Evolutionary conservation across 805 yeast genomes (phyloP), one percentile per base, ranked within the genome.

Genomic region (Kodamaea kaohsiungensis): DNA sequence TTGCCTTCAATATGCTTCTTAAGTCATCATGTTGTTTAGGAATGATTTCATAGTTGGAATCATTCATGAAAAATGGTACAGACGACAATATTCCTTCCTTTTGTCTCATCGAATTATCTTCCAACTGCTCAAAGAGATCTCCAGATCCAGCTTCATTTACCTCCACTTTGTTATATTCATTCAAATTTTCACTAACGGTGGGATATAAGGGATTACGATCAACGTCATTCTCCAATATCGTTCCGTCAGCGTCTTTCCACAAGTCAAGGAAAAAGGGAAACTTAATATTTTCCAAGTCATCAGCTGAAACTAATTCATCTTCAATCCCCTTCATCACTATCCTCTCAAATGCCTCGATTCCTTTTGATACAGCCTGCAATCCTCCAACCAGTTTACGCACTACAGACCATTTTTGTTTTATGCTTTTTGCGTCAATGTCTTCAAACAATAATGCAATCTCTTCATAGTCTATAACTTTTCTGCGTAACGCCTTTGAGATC

Each of bases 321-420:
- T 79, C 80, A 18, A 89, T 84, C 0, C 85, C 86, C 40, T 72
- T 70, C 37, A 85, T 61, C 19, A 91, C 78, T 17, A 89, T 76
- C 17, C 75, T 76, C 61, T 89, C 93, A 86, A 95, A 92, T 10
- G 79, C 79, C 43, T 78, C 80, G 43, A 88, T 73, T 0, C 86
- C 88, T 49, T 79, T 76, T 13, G 71, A 68, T 0, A 95, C 95
- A 39, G 86, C 82, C 7, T 61, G 62, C 2, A 67, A 57, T 7
- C 80, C 79, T 56, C 80, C 77, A 60, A 75, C 62, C 64, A 65
- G 72, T 42, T 82, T 80, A 43, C 89, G 77, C 7, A 88, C 77
- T 16, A 81, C 75, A 1, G 87, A 83, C 97, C 97, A 92, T 55
- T 82, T 85, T 49, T 82, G 81, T 57, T 78, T 79, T 25, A 87